phyloP scores from a whole-genome alignment of 2,329 filamentous ascomycete genomes.

The Ceratocystis harringtonii region DNA sequence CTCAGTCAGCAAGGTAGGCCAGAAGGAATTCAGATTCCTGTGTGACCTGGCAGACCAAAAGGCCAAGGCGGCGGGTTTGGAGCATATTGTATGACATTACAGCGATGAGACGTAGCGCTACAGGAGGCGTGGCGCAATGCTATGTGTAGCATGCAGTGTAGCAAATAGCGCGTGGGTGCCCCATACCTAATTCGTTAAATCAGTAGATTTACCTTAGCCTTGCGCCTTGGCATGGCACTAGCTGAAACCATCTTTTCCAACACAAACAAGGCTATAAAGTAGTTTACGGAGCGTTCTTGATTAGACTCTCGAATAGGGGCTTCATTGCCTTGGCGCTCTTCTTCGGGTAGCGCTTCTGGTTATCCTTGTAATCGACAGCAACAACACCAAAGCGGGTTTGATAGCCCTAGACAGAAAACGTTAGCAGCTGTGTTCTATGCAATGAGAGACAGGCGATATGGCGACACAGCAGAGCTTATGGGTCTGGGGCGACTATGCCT shows the following conservation, averaged over 20 bases:
- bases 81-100: slow-evolving; percentile 23
- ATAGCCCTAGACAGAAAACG: slow-evolving; percentile 62
- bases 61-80: slow-evolving; percentile 26
- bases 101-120: no score
- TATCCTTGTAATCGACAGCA: slow-evolving; percentile 66
- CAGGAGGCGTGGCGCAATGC: neutral
- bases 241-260: neutral
- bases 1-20: slow-evolving; percentile 58
- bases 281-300: slow-evolving; percentile 37
- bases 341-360: slow-evolving; percentile 68
- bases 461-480: no score
- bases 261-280: neutral
- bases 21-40: slow-evolving; percentile 50
- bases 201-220: neutral
- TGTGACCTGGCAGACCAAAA: slow-evolving; percentile 35
- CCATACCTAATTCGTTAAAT: neutral
- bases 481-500: no score
- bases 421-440: slow-evolving; percentile 54
- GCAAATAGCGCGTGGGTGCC: neutral
- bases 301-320: slow-evolving; percentile 54
- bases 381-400: slow-evolving; percentile 74
- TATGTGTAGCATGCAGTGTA: neutral
- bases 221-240: neutral
- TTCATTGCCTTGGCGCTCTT: slow-evolving; percentile 63
- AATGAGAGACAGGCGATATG: no score